A percentile compares a stretch with the other conserved stretches of the same genome.
Conservation (phyloP, 139 green algal species). For the Picochlorum sp. region DNA sequence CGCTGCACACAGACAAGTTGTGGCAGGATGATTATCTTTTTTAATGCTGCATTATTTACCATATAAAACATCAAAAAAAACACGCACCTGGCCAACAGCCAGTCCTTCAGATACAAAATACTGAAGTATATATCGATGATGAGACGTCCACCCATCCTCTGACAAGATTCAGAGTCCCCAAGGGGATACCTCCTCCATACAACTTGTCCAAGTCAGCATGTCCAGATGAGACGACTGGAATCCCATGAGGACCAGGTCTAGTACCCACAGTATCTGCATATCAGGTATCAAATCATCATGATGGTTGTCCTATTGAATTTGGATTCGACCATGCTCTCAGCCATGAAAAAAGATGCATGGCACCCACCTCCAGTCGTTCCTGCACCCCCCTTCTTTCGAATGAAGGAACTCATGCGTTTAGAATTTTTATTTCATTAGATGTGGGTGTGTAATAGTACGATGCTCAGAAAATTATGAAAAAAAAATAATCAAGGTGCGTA, state of each 20-base stretch:
- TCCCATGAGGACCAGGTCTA: conserved; percentile 55
- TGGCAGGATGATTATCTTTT: too few species aligned
- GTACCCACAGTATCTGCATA: conserved; percentile 48
- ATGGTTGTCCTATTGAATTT: background rate
- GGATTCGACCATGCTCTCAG: background rate
- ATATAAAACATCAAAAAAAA: too few species aligned
- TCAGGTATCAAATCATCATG: background rate
- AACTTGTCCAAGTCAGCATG: conserved; percentile 61
- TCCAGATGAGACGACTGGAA: conserved; percentile 68
- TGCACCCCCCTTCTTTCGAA: too few species aligned
- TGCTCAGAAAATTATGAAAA: too few species aligned
- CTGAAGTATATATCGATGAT: conserved; percentile 56
- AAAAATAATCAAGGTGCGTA: too few species aligned
- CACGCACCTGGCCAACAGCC: background rate
- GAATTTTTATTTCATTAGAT: too few species aligned
- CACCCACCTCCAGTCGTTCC: too few species aligned
- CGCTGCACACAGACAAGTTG: background rate
- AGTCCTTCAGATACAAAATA: conserved; percentile 69
- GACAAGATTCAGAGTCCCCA: conserved; percentile 59
- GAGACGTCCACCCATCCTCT: conserved; percentile 49
- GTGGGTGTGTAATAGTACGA: too few species aligned
- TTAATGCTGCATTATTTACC: too few species aligned
- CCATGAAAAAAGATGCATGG: background rate
- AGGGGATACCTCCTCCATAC: conserved; percentile 63
- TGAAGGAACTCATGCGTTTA: too few species aligned